Conservation (phyloP, 768 basidiomycete species). For the Asterophora lycoperdoides region DNA sequence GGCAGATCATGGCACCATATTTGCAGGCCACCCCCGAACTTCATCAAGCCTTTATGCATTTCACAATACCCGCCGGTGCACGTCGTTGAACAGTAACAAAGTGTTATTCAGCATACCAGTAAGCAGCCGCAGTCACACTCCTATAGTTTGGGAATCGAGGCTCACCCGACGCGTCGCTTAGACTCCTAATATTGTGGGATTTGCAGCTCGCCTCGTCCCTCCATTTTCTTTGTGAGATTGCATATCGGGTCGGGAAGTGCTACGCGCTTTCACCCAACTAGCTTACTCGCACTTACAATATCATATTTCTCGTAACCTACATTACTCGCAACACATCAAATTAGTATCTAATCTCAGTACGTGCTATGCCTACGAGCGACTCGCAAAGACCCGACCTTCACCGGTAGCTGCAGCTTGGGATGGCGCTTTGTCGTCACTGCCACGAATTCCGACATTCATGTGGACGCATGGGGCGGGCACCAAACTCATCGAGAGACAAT, state of each 20-base stretch:
- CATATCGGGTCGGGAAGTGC: not conserved
- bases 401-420: slow-evolving; percentile 9
- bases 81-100: not conserved
- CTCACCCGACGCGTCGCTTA: not conserved
- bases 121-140: not conserved
- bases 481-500: not conserved
- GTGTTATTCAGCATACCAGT: not conserved
- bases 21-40: too few relatives aligned
- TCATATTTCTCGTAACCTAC: too few relatives aligned
- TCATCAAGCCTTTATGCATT: too few relatives aligned
- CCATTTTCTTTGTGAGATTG: too few relatives aligned
- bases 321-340: too few relatives aligned
- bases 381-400: not conserved
- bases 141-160: not conserved
- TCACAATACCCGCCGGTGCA: too few relatives aligned
- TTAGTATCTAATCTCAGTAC: too few relatives aligned
- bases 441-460: not conserved
- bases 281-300: too few relatives aligned
- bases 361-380: too few relatives aligned
- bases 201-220: slow-evolving; percentile 2
- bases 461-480: too few relatives aligned
- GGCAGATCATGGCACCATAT: too few relatives aligned
- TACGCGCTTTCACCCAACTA: not conserved
- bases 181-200: not conserved
- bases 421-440: slow-evolving; percentile 7